Conservation (phyloP, 2,329 filamentous ascomycete species). For the Endoconidiophora polonica region DNA sequence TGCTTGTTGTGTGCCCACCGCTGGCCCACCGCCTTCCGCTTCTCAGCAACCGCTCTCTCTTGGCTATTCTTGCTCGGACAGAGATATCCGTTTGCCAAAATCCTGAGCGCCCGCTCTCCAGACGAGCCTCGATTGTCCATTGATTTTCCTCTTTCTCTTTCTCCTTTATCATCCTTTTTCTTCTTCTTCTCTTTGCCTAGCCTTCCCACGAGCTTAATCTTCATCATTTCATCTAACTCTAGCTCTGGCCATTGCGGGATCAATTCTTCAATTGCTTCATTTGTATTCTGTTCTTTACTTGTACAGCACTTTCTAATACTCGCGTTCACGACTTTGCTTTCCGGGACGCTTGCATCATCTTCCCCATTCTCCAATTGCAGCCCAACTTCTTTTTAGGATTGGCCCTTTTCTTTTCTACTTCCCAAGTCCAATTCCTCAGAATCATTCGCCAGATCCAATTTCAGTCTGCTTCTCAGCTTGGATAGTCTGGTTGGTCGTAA, state of each 20-base stretch:
- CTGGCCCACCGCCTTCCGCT: no score
- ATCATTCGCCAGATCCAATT: background rate
- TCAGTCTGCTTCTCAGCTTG: background rate
- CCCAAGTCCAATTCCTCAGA: background rate
- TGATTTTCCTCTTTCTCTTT: background rate
- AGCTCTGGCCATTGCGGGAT: conserved; percentile 11
- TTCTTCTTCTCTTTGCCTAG: background rate
- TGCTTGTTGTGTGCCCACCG: background rate
- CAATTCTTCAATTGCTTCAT: conserved; percentile 7
- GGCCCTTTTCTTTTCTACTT: background rate
- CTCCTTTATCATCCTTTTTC: background rate
- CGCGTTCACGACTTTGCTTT: background rate
- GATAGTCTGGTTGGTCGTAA: conserved; percentile 1
- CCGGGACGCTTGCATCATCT: background rate
- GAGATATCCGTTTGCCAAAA: conserved; percentile 7
- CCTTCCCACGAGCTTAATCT: background rate
- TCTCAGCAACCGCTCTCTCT: no score
- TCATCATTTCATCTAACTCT: conserved; percentile 3
- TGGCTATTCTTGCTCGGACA: background rate
- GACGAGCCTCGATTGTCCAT: conserved; percentile 5
- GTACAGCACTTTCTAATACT: conserved; percentile 13
- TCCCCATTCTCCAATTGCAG: background rate
- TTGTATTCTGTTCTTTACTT: conserved; percentile 11
- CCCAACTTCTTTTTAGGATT: background rate
- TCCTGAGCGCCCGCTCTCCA: conserved; percentile 5